These are phyloP conservation scores for Dichomitus squalens DNA, from an alignment of 1,284 basidiomycete genomes.

Conservation along the genomic window DNA sequence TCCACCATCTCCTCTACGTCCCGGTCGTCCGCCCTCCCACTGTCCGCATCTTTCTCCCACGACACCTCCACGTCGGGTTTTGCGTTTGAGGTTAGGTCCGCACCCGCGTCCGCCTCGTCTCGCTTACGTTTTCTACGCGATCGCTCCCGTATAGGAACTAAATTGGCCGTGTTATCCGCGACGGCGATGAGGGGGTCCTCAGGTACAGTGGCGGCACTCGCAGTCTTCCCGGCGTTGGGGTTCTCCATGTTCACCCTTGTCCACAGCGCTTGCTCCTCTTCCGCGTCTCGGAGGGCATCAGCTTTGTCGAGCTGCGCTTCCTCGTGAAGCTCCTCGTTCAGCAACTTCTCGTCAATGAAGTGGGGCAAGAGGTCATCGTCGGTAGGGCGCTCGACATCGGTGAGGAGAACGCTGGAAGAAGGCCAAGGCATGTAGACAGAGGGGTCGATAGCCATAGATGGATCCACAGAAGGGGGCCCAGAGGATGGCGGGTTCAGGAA, in stretches of 20 bases:
- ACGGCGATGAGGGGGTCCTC: not conserved
- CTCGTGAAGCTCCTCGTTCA: conserved; percentile 47
- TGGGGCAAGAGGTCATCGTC: conserved; percentile 38
- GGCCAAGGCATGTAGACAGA: conserved; percentile 27
- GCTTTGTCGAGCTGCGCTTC: conserved; percentile 47
- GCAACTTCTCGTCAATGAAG: conserved; percentile 45
- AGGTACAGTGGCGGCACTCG: not conserved
- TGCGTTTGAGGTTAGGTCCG: no score
- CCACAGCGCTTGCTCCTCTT: conserved; percentile 37
- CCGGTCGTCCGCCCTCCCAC: not conserved
- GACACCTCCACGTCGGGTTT: not conserved
- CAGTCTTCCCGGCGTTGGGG: not conserved
- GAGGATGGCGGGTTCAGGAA: conserved; percentile 27
- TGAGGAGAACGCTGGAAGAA: conserved; percentile 15
- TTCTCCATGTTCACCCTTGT: conserved; percentile 12
- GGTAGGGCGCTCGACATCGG: conserved; percentile 6
- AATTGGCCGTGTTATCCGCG: not conserved
- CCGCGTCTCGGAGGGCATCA: conserved; percentile 36
- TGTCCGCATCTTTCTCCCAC: not conserved
- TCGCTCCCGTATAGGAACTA: not conserved
- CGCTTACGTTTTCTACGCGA: not conserved
- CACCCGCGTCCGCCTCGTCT: not conserved
- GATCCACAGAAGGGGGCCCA: conserved; percentile 4
- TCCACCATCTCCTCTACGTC: not conserved
- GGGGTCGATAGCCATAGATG: not conserved